A percentile compares a stretch with the other conserved stretches of the same genome.
phyloP scores from a whole-genome alignment of 129 eudicot genomes.

The Glebionis coronaria region DNA sequence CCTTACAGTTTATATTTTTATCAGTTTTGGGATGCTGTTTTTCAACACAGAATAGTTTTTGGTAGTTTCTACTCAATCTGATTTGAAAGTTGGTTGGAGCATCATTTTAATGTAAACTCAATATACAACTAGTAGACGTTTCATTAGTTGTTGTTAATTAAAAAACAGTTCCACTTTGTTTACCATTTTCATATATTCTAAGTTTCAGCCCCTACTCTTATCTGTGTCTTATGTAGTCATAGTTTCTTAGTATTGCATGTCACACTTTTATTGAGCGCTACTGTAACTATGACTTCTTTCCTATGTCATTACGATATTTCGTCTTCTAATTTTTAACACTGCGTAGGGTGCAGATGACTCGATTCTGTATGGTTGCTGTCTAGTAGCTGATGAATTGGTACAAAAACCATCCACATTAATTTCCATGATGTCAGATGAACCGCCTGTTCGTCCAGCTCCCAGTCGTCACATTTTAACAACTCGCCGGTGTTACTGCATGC shows the following conservation, averaged over 20 bases:
- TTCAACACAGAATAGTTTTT: not conserved
- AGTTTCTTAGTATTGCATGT: slow-evolving; percentile 15
- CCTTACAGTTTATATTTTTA: slow-evolving; percentile 1
- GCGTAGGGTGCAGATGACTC: slow-evolving; percentile 94
- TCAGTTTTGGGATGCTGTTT: not conserved
- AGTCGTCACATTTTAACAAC: slow-evolving; percentile 84
- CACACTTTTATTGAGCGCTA: slow-evolving; percentile 10
- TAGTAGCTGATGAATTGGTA: slow-evolving; percentile 86
- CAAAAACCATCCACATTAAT: slow-evolving; percentile 82
- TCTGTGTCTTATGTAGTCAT: not conserved
- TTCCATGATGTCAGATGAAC: slow-evolving; percentile 70
- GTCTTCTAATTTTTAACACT: slow-evolving; percentile 16
- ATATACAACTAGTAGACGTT: slow-evolving; percentile 1
- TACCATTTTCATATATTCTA: slow-evolving; percentile 1
- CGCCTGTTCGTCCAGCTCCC: slow-evolving; percentile 39
- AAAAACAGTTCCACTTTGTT: slow-evolving; percentile 3
- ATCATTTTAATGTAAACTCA: slow-evolving; percentile 11
- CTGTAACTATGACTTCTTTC: slow-evolving; percentile 16
- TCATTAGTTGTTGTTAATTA: slow-evolving; percentile 11
- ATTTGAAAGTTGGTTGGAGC: slow-evolving; percentile 3
- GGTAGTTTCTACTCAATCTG: slow-evolving; percentile 5
- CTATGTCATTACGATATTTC: slow-evolving; percentile 5
- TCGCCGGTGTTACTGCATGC: slow-evolving; percentile 94
- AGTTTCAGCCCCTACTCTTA: slow-evolving; percentile 1
- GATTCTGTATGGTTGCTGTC: slow-evolving; percentile 94